Evolutionary conservation across 257 asterid species (phyloP).

Genomic region (Solanum sejunctum): DNA sequence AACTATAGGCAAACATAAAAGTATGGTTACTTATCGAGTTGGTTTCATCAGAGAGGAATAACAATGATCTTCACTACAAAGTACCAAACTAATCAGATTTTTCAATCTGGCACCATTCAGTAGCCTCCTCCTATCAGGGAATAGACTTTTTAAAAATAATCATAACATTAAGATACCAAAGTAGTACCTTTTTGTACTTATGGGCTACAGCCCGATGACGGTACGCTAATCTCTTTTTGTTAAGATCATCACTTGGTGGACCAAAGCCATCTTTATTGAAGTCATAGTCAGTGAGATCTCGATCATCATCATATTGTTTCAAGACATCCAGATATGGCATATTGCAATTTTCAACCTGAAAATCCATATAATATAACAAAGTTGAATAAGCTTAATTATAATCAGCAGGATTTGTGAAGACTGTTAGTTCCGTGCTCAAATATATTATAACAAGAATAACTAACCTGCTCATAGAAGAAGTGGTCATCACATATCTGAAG

Average conservation of each 20-base stretch:
- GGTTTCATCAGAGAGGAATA: background rate
- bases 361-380: background rate
- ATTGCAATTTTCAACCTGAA: constrained; percentile 68
- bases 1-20: background rate
- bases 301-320: constrained; percentile 57
- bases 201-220: constrained; percentile 60
- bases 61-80: background rate
- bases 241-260: constrained; percentile 43
- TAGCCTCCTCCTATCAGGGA: background rate
- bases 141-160: background rate
- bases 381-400: background rate
- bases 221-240: constrained; percentile 68
- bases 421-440: background rate
- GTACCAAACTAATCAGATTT: background rate
- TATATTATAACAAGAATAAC: background rate
- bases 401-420: background rate
- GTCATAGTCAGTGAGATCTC: constrained; percentile 59
- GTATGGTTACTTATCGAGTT: background rate
- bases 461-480: constrained; percentile 85
- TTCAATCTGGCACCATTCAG: background rate
- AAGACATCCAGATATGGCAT: constrained; percentile 67
- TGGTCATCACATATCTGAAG: constrained; percentile 68
- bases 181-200: constrained; percentile 63
- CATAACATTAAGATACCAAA: background rate
- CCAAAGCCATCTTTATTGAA: constrained; percentile 60